Evolutionary conservation across 306 rosid species (phyloP).

Genomic region (apple (Malus domestica)): ASM211411v1 NC_041790.1:9596501-9597000

Average conservation of each 20-base stretch:
- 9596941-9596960: background rate
- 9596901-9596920: background rate
- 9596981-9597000: background rate
- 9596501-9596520: background rate
- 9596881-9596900: slow-evolving; percentile 56
- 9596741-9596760: background rate
- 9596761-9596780: slow-evolving; percentile 4
- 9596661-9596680: background rate
- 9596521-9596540: background rate
- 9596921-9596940: background rate
- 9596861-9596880: slow-evolving; percentile 97
- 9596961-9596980: background rate
- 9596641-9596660: background rate
- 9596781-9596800: slow-evolving; percentile 69
- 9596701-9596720: background rate
- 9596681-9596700: background rate
- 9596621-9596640: background rate
- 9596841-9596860: slow-evolving; percentile 86
- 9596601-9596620: background rate
- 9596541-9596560: background rate
- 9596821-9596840: slow-evolving; percentile 84
- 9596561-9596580: background rate
- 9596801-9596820: slow-evolving; percentile 82
- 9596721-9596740: background rate
- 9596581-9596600: background rate